Conservation (phyloP, 805 yeast species). For the Pichia phayaonensis region DNA sequence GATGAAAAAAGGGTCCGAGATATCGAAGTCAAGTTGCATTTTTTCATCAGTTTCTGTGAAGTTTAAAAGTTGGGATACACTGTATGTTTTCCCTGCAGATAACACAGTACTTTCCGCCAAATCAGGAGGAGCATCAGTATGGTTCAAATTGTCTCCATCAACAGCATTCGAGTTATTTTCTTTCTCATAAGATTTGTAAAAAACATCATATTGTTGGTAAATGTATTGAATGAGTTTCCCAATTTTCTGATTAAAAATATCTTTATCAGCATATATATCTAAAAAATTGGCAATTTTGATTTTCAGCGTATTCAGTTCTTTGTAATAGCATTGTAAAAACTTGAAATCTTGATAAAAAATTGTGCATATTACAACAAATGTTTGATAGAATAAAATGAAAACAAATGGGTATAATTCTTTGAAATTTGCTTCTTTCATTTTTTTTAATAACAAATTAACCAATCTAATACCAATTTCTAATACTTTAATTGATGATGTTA, state of each 20-base stretch:
- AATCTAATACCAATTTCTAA: neutral
- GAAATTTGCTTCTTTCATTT: conserved; percentile 27
- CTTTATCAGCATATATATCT: neutral
- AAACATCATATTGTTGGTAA: neutral
- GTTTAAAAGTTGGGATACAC: neutral
- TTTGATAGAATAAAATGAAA: conserved; percentile 43
- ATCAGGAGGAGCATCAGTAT: neutral
- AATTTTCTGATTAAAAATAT: neutral
- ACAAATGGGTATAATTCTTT: conserved; percentile 38
- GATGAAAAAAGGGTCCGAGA: neutral
- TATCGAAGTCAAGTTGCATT: neutral
- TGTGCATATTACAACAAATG: conserved; percentile 28
- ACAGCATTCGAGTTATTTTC: neutral
- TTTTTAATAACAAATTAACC: conserved; percentile 13
- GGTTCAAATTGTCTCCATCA: neutral
- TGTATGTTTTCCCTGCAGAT: neutral
- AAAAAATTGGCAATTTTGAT: neutral
- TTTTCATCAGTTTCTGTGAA: neutral
- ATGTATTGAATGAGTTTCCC: neutral
- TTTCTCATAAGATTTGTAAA: neutral
- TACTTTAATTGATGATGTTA: neutral
- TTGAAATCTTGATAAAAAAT: neutral
- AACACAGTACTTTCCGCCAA: neutral
- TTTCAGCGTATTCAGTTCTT: neutral
- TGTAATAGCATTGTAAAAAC: conserved; percentile 34